A percentile compares a stretch with the other conserved stretches of the same genome.
Conservation (phyloP, 768 basidiomycete genomes). For the Auricularia heimuer region DNA sequence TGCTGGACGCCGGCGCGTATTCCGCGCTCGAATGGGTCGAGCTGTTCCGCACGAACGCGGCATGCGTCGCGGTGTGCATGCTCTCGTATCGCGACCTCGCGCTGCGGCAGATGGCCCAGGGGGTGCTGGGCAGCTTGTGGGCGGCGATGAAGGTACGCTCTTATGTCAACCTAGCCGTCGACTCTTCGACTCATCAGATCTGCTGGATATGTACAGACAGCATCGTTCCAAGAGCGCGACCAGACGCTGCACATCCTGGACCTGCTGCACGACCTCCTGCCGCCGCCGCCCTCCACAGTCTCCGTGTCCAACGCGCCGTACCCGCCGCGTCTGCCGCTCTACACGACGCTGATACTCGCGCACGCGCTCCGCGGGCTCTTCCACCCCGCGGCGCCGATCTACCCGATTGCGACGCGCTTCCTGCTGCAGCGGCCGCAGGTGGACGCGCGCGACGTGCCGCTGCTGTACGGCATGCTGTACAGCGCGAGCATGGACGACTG, state of each 20-base stretch:
- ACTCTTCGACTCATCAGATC: no score
- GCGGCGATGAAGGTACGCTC: conserved; percentile 50
- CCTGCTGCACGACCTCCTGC: conserved; percentile 49
- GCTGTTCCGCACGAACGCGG: conserved; percentile 70
- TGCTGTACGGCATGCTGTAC: conserved; percentile 84
- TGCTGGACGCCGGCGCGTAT: conserved; percentile 47
- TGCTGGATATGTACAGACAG: conserved; percentile 22
- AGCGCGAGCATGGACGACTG: conserved; percentile 59
- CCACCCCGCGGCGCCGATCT: conserved; percentile 81
- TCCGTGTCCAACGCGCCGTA: conserved; percentile 17
- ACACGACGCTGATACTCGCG: conserved; percentile 69
- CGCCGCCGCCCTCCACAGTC: conserved; percentile 21
- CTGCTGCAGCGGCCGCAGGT: conserved; percentile 80
- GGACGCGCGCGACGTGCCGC: conserved; percentile 75
- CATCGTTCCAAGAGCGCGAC: conserved; percentile 67
- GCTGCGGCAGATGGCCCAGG: conserved; percentile 51
- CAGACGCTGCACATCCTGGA: conserved; percentile 65
- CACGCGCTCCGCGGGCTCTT: conserved; percentile 78
- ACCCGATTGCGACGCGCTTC: conserved; percentile 78
- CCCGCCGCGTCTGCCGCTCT: conserved; percentile 58
- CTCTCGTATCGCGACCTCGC: conserved; percentile 56
- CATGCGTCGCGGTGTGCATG: conserved; percentile 60
- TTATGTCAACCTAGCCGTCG: no score
- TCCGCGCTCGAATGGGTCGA: conserved; percentile 76
- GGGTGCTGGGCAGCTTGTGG: conserved; percentile 53